phyloP scores from a whole-genome alignment of 352 stramenopile species.

The Aphanomyces cochlioides region DNA sequence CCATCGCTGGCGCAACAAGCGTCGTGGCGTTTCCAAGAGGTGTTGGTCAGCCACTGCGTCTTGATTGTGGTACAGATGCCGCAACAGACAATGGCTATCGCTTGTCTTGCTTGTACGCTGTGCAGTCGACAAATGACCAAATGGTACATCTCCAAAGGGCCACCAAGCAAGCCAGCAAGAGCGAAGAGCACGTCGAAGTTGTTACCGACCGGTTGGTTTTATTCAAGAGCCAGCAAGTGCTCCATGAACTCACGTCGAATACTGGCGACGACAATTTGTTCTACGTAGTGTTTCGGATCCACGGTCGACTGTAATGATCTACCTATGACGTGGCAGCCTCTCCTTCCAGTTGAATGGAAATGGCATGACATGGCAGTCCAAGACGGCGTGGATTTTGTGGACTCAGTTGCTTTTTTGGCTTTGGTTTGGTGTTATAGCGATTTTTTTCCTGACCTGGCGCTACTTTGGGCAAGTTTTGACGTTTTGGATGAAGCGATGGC shows the following conservation, averaged over 20 bases:
- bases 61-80: slow-evolving; percentile 63
- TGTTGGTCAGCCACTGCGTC: slow-evolving; percentile 49
- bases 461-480: not conserved
- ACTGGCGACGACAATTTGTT: slow-evolving; percentile 39
- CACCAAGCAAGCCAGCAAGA: slow-evolving; percentile 35
- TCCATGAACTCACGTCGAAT: slow-evolving; percentile 61
- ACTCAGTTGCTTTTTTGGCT: not conserved
- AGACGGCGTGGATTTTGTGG: not conserved
- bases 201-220: slow-evolving; percentile 56
- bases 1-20: slow-evolving; percentile 52
- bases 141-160: slow-evolving; percentile 36
- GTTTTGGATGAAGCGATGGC: not conserved
- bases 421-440: not conserved
- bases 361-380: not conserved
- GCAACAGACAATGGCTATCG: slow-evolving; percentile 72
- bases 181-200: slow-evolving; percentile 31
- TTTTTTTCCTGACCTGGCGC: not conserved
- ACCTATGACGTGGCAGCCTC: not conserved
- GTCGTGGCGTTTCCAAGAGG: slow-evolving; percentile 46
- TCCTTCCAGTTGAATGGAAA: not conserved
- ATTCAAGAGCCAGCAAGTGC: slow-evolving; percentile 61
- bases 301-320: slow-evolving; percentile 36
- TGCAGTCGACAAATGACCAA: slow-evolving; percentile 4
- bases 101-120: slow-evolving; percentile 60
- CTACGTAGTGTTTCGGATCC: slow-evolving; percentile 80